Percentiles rank a stretch among this genome's conserved stretches.
These are phyloP conservation scores for Acanthamoeba royreba DNA, from an alignment of 208 protist species.

Conservation along the genomic window DNA sequence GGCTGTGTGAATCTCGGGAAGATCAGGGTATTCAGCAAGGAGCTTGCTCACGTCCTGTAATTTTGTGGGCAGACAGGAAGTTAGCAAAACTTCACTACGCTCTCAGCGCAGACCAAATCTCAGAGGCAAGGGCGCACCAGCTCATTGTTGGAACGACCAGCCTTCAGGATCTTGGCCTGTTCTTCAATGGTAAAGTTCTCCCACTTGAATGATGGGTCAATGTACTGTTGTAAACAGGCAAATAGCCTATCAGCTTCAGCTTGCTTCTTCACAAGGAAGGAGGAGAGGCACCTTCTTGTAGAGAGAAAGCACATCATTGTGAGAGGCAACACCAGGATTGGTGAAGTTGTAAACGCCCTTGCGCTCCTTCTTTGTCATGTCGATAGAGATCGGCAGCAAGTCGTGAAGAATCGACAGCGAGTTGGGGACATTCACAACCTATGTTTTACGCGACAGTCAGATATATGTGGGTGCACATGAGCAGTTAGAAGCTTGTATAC, in stretches of 20 bases:
- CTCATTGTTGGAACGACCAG: constrained; percentile 75
- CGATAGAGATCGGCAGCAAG: constrained; percentile 72
- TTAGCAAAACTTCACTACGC: too few relatives aligned
- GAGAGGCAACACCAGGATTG: constrained; percentile 77
- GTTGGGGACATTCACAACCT: constrained; percentile 79
- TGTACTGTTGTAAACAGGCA: constrained; percentile 51
- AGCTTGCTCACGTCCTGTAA: constrained; percentile 64
- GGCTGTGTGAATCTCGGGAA: constrained; percentile 43
- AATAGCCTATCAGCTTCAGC: not conserved
- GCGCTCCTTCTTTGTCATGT: constrained; percentile 59
- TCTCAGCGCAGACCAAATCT: too few relatives aligned
- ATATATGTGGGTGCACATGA: too few relatives aligned
- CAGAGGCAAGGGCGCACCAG: constrained; percentile 66
- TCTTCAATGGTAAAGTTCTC: constrained; percentile 76
- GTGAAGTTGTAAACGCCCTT: constrained; percentile 80
- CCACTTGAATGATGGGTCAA: constrained; percentile 68
- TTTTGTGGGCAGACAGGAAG: not conserved
- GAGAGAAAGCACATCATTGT: constrained; percentile 79
- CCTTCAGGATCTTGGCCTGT: constrained; percentile 73
- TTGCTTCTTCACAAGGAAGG: not conserved
- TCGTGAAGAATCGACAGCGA: constrained; percentile 72
- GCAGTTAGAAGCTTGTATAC: too few relatives aligned
- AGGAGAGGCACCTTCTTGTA: constrained; percentile 61
- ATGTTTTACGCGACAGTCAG: not conserved
- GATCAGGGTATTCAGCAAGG: constrained; percentile 40